These are phyloP conservation scores for Tuber brumale DNA, from an alignment of 495 filamentous ascomycete genomes.

Conservation along the genomic window DNA sequence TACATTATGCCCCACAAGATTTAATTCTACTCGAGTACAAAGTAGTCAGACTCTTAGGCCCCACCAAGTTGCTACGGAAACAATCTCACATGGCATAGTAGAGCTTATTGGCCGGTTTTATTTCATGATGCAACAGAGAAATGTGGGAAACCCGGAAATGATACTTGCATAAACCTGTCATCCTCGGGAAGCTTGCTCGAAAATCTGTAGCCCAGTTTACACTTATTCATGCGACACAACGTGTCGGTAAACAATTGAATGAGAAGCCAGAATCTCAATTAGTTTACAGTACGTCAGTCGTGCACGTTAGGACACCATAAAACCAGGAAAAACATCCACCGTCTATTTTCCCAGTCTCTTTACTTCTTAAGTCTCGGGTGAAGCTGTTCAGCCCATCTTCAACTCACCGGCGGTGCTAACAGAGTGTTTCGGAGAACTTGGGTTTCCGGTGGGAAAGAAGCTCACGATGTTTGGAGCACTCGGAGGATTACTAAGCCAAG, in stretches of 20 bases:
- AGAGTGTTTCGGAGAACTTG: neutral
- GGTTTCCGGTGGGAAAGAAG: neutral
- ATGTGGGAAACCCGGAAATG: neutral
- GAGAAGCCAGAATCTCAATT: neutral
- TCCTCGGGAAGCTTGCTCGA: neutral
- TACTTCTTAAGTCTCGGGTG: neutral
- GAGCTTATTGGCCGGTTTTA: neutral
- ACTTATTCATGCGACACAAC: neutral
- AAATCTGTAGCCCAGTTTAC: neutral
- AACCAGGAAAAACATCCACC: neutral
- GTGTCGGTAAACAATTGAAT: neutral
- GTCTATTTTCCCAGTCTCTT: neutral
- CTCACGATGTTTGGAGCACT: neutral
- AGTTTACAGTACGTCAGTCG: neutral
- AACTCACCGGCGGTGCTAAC: neutral
- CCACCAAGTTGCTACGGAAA: neutral
- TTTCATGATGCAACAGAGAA: neutral
- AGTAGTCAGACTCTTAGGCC: neutral
- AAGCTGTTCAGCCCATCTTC: neutral
- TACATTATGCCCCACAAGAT: neutral
- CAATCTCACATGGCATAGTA: neutral
- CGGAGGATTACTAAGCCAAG: slow-evolving; percentile 4
- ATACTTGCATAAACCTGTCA: neutral
- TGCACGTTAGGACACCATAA: neutral
- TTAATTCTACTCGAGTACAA: neutral